phyloP scores from a whole-genome alignment of 257 asterid species.

The Lycium ferocissimum region DNA sequence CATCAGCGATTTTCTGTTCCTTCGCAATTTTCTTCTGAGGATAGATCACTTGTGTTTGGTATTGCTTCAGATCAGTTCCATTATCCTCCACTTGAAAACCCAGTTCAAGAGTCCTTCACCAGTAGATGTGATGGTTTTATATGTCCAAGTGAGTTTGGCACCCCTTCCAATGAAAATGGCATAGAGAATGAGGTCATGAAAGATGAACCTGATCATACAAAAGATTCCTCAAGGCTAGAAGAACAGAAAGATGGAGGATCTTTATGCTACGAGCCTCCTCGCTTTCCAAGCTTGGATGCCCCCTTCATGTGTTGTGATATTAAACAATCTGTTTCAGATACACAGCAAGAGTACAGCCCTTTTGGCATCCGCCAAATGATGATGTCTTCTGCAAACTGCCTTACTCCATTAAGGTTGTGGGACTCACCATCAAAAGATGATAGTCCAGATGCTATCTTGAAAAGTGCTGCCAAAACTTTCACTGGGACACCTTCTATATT shows the following conservation, averaged over 20 bases:
- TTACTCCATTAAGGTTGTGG: constrained; percentile 76
- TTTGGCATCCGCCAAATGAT: constrained; percentile 93
- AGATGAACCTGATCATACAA: constrained; percentile 44
- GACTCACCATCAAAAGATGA: constrained; percentile 81
- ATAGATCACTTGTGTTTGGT: constrained; percentile 36
- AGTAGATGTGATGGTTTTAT: constrained; percentile 46
- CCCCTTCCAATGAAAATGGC: constrained; percentile 36
- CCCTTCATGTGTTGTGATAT: constrained; percentile 94
- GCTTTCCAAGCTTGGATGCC: constrained; percentile 83
- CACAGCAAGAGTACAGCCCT: constrained; percentile 95
- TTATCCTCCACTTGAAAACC: constrained; percentile 45
- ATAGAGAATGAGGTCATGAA: constrained; percentile 17
- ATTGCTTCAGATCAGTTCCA: constrained; percentile 50
- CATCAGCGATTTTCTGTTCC: constrained; percentile 48
- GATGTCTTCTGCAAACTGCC: constrained; percentile 63
- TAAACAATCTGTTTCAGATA: constrained; percentile 68
- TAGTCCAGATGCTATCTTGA: constrained; percentile 80
- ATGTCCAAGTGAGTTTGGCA: constrained; percentile 46
- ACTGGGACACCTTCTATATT: constrained; percentile 82
- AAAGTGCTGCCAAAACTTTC: constrained; percentile 89
- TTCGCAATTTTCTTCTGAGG: background rate
- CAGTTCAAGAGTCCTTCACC: constrained; percentile 44
- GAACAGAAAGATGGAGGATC: constrained; percentile 68
- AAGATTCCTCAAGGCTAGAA: constrained; percentile 43
- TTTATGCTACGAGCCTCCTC: constrained; percentile 88